Evolutionary conservation across 164 flowering plant genomes (phyloP).

Genomic region (Stephania cephalantha): DNA sequence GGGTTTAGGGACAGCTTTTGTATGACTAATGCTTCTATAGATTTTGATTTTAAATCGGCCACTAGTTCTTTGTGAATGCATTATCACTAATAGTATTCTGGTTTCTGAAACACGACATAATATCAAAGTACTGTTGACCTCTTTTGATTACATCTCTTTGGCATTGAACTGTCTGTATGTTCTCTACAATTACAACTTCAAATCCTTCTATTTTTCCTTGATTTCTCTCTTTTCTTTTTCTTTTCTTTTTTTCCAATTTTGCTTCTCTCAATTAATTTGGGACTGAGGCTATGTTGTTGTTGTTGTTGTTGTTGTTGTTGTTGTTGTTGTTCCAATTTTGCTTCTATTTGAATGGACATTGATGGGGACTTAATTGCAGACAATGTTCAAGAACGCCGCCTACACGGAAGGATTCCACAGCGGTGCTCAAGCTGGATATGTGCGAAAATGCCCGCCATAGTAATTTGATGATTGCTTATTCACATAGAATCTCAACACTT

Average conservation of each 20-base stretch:
- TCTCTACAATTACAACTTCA: background rate
- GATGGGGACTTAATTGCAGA: conserved; percentile 37
- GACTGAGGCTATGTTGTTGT: no score
- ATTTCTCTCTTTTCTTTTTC: background rate
- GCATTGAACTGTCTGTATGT: background rate
- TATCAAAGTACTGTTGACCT: background rate
- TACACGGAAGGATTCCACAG: conserved; percentile 76
- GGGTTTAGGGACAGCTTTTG: background rate
- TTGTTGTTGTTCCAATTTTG: no score
- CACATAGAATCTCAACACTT: background rate
- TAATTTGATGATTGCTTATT: background rate
- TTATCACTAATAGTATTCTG: background rate
- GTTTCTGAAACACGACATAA: background rate
- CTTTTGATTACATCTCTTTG: background rate
- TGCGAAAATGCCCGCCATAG: conserved; percentile 19
- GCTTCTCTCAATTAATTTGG: no score
- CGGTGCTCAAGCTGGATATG: conserved; percentile 26
- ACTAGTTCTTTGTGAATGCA: background rate
- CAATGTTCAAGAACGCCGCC: conserved; percentile 65
- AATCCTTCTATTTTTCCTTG: background rate
- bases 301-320: no score
- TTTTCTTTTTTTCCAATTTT: no score
- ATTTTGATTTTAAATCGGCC: background rate
- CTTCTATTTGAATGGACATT: background rate
- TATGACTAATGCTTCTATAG: background rate